These are phyloP conservation scores for Backusella sp. DNA, from an alignment of 192 early-diverging fungal genomes.

Conservation along the genomic window DNA sequence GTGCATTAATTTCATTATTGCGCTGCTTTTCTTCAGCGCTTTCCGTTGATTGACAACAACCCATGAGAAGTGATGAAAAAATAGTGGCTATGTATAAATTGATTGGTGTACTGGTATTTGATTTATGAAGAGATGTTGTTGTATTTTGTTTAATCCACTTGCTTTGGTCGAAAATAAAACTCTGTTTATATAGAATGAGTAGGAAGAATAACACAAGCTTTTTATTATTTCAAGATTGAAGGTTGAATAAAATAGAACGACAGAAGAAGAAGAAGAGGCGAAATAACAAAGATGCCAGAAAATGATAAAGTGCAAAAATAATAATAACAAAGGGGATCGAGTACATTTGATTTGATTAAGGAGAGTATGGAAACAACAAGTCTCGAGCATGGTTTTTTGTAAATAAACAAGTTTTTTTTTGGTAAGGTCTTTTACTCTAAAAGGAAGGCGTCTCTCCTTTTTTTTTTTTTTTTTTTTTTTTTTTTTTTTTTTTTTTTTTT, in stretches of 20 bases:
- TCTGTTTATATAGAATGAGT: no score
- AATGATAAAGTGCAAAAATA: background rate
- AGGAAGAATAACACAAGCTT: no score
- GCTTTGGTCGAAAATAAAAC: no score
- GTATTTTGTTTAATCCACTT: no score
- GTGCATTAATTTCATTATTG: conserved; percentile 91
- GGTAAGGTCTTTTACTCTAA: background rate
- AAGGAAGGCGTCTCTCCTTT: background rate
- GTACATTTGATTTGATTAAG: background rate
- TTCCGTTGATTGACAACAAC: conserved; percentile 85
- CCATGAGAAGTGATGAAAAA: conserved; percentile 58
- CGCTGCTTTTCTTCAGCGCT: conserved; percentile 78
- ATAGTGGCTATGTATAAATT: background rate
- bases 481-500: no score
- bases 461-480: background rate
- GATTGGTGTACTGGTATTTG: background rate
- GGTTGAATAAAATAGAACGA: no score
- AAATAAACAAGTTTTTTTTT: background rate
- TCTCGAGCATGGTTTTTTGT: background rate
- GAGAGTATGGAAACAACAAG: background rate
- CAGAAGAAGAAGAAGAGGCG: no score
- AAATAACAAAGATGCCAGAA: background rate
- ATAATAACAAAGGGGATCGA: background rate
- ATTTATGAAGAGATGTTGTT: background rate
- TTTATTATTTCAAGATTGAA: no score